Evolutionary conservation across 2,329 filamentous ascomycete genomes (phyloP).

Genomic region (Penicillium digitatum): DNA sequence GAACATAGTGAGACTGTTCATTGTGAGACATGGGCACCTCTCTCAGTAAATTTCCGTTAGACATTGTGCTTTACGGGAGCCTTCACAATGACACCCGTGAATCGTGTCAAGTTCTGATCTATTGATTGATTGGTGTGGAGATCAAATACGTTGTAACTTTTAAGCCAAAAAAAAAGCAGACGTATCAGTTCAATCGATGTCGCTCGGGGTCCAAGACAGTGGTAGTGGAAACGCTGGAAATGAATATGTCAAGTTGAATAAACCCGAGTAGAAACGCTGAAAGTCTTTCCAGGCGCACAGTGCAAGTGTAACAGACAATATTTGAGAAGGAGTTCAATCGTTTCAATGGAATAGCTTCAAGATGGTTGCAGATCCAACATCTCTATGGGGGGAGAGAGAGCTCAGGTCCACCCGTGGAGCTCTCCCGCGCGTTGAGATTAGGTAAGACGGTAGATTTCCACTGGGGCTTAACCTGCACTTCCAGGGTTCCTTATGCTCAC

Average conservation of each 20-base stretch:
- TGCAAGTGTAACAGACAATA: background rate
- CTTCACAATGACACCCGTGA: background rate
- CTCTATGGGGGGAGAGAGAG: background rate
- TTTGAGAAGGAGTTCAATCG: background rate
- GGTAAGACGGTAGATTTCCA: background rate
- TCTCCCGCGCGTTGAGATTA: background rate
- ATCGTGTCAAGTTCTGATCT: too few relatives aligned
- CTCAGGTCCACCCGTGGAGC: background rate
- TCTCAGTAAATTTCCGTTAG: background rate
- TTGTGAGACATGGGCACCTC: conserved; percentile 28
- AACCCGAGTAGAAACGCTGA: background rate
- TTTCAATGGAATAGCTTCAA: background rate
- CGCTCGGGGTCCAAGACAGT: background rate
- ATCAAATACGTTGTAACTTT: background rate
- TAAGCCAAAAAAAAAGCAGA: background rate
- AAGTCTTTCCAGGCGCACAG: background rate
- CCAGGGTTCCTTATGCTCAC: background rate
- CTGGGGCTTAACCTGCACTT: background rate
- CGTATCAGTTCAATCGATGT: background rate
- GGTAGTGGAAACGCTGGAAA: background rate
- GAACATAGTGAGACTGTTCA: conserved; percentile 26
- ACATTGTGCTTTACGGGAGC: conserved; percentile 11
- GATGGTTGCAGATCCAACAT: background rate
- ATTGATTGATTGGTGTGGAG: background rate
- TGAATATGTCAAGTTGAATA: background rate